Conservation (phyloP, 106 monocot genomes). For the Apostasia ramifera region DNA sequence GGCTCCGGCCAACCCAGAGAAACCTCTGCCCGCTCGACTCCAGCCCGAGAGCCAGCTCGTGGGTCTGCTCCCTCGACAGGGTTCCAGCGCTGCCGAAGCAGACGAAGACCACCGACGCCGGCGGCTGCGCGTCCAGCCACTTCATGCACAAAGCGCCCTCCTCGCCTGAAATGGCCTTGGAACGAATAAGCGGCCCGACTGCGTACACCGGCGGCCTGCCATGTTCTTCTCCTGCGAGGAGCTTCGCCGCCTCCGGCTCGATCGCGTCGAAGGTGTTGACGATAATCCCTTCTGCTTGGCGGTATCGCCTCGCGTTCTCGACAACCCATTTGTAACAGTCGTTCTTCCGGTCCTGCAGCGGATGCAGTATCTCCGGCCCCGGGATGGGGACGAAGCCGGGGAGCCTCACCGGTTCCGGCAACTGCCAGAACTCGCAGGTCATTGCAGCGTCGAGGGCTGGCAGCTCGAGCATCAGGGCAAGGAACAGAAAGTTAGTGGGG, state of each 20-base stretch:
- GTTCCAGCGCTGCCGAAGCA: slow-evolving; percentile 61
- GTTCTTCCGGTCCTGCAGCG: slow-evolving; percentile 18
- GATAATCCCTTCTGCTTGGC: slow-evolving; percentile 34
- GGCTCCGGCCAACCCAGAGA: slow-evolving; percentile 49
- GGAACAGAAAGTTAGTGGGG: slow-evolving; percentile 15
- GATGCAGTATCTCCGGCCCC: slow-evolving; percentile 19
- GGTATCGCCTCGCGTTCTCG: slow-evolving; percentile 2
- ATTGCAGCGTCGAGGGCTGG: slow-evolving; percentile 23
- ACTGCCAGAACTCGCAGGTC: slow-evolving; percentile 29
- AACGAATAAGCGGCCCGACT: slow-evolving; percentile 35
- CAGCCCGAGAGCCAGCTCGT: slow-evolving; percentile 47
- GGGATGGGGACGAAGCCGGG: slow-evolving; percentile 42
- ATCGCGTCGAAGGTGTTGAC: slow-evolving; percentile 54
- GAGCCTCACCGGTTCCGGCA: slow-evolving; percentile 21
- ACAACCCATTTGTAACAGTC: slow-evolving; percentile 18
- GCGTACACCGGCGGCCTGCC: slow-evolving; percentile 17
- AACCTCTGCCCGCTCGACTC: slow-evolving; percentile 44
- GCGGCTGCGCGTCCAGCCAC: slow-evolving; percentile 51
- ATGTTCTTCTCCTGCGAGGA: background rate
- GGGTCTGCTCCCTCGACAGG: slow-evolving; percentile 29
- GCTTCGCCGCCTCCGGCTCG: slow-evolving; percentile 26
- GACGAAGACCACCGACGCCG: slow-evolving; percentile 43
- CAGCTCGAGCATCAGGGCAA: slow-evolving; percentile 25
- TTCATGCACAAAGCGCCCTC: slow-evolving; percentile 13
- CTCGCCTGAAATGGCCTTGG: background rate